Percentiles rank a stretch among this genome's conserved stretches.
Evolutionary conservation across 164 flowering plant species (phyloP).

Genomic region (Hamamelis virginiana): DNA sequence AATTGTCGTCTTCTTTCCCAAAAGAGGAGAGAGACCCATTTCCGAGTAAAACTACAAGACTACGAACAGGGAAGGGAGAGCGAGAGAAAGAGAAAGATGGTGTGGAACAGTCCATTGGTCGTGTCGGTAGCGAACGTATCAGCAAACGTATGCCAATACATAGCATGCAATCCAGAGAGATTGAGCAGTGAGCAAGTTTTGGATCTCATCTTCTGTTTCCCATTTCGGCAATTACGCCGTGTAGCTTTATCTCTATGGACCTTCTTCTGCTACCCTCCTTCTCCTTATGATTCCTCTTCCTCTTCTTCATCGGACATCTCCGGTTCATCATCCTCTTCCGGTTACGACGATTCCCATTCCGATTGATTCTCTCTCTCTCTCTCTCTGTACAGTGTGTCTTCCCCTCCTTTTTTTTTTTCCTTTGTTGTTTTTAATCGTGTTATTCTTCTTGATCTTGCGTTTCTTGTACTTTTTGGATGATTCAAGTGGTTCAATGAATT

Average conservation of each 20-base stretch:
- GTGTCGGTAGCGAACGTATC: conserved; percentile 56
- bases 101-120: conserved; percentile 54
- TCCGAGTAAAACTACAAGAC: background rate
- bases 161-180: conserved; percentile 82
- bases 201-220: conserved; percentile 68
- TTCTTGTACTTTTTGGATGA: too few species aligned
- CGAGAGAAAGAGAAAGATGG: conserved; percentile 42
- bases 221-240: conserved; percentile 62
- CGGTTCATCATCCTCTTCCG: too few species aligned
- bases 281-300: background rate
- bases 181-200: conserved; percentile 51
- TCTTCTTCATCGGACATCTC: too few species aligned
- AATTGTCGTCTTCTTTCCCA: too few species aligned
- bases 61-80: background rate
- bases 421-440: too few species aligned
- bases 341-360: too few species aligned
- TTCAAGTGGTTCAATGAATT: too few species aligned
- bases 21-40: background rate
- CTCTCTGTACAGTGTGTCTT: too few species aligned
- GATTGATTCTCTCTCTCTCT: too few species aligned
- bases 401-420: too few species aligned
- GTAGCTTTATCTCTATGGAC: conserved; percentile 57
- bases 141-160: conserved; percentile 67
- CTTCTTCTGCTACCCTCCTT: conserved; percentile 54
- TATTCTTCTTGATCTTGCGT: too few species aligned